A percentile compares a stretch with the other conserved stretches of the same genome.
phyloP scores from a whole-genome alignment of 208 protist genomes.

The Porcisia deanei region DNA sequence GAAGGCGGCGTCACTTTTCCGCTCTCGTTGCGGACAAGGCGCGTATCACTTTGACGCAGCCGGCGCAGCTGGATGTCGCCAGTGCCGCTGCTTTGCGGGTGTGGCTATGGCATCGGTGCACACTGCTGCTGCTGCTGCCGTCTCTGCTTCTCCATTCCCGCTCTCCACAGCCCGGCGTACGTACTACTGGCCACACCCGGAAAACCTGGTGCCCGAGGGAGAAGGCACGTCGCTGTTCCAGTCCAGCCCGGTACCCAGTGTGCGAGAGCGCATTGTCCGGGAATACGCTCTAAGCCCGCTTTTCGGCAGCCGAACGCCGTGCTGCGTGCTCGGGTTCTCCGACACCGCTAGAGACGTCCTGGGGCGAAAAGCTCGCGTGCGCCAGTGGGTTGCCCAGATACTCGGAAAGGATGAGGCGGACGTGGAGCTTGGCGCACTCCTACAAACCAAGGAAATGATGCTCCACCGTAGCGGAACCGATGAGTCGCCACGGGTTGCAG shows the following conservation, averaged over 20 bases:
- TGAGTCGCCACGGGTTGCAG: slow-evolving; percentile 57
- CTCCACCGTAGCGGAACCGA: slow-evolving; percentile 47
- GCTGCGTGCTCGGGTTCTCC: slow-evolving; percentile 63
- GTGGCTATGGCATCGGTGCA: background rate
- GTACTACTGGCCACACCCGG: slow-evolving; percentile 80
- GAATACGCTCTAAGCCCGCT: slow-evolving; percentile 83
- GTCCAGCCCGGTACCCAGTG: slow-evolving; percentile 63
- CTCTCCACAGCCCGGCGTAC: slow-evolving; percentile 31
- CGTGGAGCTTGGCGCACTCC: slow-evolving; percentile 48
- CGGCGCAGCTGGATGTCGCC: background rate
- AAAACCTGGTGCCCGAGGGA: slow-evolving; percentile 78
- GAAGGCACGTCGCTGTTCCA: slow-evolving; percentile 66
- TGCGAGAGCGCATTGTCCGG: slow-evolving; percentile 55
- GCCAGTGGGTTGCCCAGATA: slow-evolving; percentile 37
- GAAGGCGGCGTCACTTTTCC: background rate
- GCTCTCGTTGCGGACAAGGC: background rate
- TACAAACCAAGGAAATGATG: slow-evolving; percentile 72
- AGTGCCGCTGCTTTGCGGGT: background rate
- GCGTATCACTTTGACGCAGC: background rate
- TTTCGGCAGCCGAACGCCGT: slow-evolving; percentile 57
- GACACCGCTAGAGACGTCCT: slow-evolving; percentile 33
- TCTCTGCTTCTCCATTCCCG: background rate
- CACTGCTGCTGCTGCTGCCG: background rate
- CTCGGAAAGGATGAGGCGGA: slow-evolving; percentile 26
- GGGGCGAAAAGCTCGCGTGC: slow-evolving; percentile 25